A percentile compares a stretch with the other conserved stretches of the same genome.
These are phyloP conservation scores for Acer negundo DNA, from an alignment of 345 rosid species.

Conservation along the genomic window DNA sequence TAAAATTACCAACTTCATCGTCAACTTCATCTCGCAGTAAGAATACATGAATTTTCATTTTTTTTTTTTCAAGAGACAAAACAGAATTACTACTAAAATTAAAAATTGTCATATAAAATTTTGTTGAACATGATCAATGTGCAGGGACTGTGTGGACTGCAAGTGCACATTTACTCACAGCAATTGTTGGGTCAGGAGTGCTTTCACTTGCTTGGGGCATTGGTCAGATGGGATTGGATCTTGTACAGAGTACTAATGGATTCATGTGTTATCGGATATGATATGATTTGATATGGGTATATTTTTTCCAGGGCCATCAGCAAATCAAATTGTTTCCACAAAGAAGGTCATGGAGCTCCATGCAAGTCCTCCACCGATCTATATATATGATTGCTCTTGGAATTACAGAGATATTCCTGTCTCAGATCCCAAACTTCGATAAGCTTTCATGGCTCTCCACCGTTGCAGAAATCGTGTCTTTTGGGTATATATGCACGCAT, in stretches of 20 bases:
- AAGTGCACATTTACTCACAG: slow-evolving; percentile 28
- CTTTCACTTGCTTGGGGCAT: slow-evolving; percentile 24
- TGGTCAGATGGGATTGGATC: background rate
- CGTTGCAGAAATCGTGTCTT: slow-evolving; percentile 53
- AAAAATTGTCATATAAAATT: too few relatives aligned
- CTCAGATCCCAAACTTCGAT: slow-evolving; percentile 51
- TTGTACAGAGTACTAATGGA: background rate
- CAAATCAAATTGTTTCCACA: slow-evolving; percentile 67
- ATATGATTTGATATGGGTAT: too few relatives aligned
- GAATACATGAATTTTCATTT: too few relatives aligned
- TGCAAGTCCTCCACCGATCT: slow-evolving; percentile 53
- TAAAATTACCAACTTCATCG: too few relatives aligned
- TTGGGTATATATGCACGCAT: slow-evolving; percentile 44
- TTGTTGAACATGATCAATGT: background rate
- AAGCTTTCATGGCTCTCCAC: slow-evolving; percentile 57
- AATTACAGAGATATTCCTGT: slow-evolving; percentile 36
- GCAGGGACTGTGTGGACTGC: slow-evolving; percentile 19
- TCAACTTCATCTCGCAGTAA: too few relatives aligned
- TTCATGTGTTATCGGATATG: too few relatives aligned
- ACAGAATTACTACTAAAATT: too few relatives aligned
- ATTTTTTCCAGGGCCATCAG: slow-evolving; percentile 37
- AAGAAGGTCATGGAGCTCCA: slow-evolving; percentile 39
- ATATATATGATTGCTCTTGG: slow-evolving; percentile 67
- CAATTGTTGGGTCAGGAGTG: slow-evolving; percentile 26
- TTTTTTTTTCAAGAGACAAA: too few relatives aligned